Conservation (phyloP, 2,329 filamentous ascomycete species). For the Eutypa lata region DNA sequence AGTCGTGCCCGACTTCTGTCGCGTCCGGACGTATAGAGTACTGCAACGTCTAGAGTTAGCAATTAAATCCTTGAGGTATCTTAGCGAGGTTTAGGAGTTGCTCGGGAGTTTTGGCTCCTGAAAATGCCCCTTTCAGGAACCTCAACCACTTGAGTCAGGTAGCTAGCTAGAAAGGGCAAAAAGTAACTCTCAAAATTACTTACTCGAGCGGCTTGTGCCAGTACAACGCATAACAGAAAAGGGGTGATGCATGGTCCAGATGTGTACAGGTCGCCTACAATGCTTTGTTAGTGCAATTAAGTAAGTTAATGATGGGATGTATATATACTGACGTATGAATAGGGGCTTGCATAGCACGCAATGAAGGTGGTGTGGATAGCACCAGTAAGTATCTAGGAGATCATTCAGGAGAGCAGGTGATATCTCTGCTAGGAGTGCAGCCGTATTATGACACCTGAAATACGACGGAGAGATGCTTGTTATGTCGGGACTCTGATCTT, state of each 20-base stretch:
- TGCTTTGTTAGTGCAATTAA: background rate
- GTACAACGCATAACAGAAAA: constrained; percentile 5
- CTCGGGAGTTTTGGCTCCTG: too few species aligned
- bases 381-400: constrained; percentile 9
- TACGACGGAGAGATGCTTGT: background rate
- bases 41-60: too few species aligned
- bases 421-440: constrained; percentile 5
- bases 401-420: background rate
- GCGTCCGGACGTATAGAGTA: constrained; percentile 3
- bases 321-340: constrained; percentile 5
- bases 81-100: too few species aligned
- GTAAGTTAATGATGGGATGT: background rate
- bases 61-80: too few species aligned
- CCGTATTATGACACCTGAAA: background rate
- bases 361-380: constrained; percentile 9
- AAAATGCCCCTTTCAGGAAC: too few species aligned
- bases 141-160: too few species aligned
- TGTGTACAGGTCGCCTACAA: constrained; percentile 4
- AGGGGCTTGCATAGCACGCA: constrained; percentile 9
- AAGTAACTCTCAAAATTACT: too few species aligned
- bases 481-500: background rate
- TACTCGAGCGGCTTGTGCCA: constrained; percentile 5
- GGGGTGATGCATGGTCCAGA: constrained; percentile 4
- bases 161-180: too few species aligned
- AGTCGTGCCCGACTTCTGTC: constrained; percentile 1